phyloP scores from a whole-genome alignment of 192 early-diverging fungal genomes.

The Backusella tarrabulga region DNA sequence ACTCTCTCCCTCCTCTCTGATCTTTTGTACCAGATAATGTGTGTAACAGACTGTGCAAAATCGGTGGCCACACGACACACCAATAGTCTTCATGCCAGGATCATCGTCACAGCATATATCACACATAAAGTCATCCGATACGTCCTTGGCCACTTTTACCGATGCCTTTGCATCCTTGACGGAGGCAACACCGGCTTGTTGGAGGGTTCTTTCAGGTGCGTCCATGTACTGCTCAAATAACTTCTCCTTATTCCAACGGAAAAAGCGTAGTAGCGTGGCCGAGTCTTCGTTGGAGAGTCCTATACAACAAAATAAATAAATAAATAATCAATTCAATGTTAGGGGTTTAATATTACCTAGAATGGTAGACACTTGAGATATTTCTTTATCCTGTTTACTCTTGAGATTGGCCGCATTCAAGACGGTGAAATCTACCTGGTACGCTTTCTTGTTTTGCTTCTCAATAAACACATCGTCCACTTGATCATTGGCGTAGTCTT shows the following conservation, averaged over 20 bases:
- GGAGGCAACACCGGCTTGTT: slow-evolving; percentile 58
- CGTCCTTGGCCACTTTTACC: slow-evolving; percentile 26
- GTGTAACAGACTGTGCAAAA: slow-evolving; percentile 89
- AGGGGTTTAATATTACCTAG: slow-evolving; percentile 45
- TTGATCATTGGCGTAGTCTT: slow-evolving; percentile 46
- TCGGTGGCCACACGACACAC: slow-evolving; percentile 84
- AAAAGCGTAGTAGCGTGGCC: slow-evolving; percentile 75
- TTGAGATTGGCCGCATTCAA: slow-evolving; percentile 60
- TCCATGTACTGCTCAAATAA: slow-evolving; percentile 83
- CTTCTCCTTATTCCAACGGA: slow-evolving; percentile 86
- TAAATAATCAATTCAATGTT: background rate
- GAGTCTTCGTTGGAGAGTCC: slow-evolving; percentile 63
- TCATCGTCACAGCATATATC: slow-evolving; percentile 88
- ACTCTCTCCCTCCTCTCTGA: slow-evolving; percentile 85
- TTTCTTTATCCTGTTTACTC: slow-evolving; percentile 62
- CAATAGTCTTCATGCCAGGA: slow-evolving; percentile 56
- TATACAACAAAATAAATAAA: background rate
- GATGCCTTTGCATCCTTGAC: background rate
- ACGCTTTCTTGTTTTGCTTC: slow-evolving; percentile 60
- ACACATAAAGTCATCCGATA: slow-evolving; percentile 62
- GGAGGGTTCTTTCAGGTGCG: slow-evolving; percentile 54
- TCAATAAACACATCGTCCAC: slow-evolving; percentile 61
- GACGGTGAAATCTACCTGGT: slow-evolving; percentile 77
- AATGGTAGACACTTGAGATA: slow-evolving; percentile 70
- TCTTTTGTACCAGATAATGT: slow-evolving; percentile 83